Evolutionary conservation across 2,329 filamentous ascomycete species (phyloP), one percentile per base, ranked within the genome.

Genomic region (Fonsecaea nubica): DNA sequence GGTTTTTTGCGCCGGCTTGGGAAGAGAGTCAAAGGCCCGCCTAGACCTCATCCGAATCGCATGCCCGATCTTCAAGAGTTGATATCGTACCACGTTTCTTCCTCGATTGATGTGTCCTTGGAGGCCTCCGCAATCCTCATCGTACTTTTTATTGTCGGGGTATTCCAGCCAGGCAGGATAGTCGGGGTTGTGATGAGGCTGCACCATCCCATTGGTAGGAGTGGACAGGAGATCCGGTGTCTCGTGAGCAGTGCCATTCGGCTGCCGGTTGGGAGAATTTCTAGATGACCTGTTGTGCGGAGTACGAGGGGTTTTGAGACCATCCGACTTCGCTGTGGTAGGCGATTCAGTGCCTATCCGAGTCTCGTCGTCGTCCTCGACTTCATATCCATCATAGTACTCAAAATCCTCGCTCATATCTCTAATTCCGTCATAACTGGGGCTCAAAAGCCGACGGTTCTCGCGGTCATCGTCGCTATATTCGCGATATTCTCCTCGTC

Each of bases 91-190:
- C 8, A 66, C 72, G 50, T 73, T 66, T 62, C 73, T 77, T 38
- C 68, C 72, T 58, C 74, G 74, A 21, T 76, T 74, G n/a, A 77
- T 5, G 2, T 71, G 48, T 21, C 73, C 75, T 58, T 63, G 68
- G 25, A 75, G 63, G 2, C 77, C 77, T 45, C 73, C 68, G 3
- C 76, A 71, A 1, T 72, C 62, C 6, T 74, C 65, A 3, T 73
- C 68, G 53, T 76, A 72, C 30, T 73, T 73, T 4, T 74, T 70
- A 15, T 75, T 66, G 54, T 78, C 77, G 1, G 80, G 76, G 45
- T 75, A 75, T 7, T 77, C 71, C 36, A 88, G 86, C 75, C 92
- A 91, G 1, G 85, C 86, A 62, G 88, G 82, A 15, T 90, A 89
- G 68, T 88, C 67, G 45, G 56, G 33, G 35, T 63, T 55, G 67